Percentiles rank a stretch among this genome's conserved stretches.
These are phyloP conservation scores for Erodium trifolium DNA, from an alignment of 441 rosid species.

Conservation along the genomic window DNA sequence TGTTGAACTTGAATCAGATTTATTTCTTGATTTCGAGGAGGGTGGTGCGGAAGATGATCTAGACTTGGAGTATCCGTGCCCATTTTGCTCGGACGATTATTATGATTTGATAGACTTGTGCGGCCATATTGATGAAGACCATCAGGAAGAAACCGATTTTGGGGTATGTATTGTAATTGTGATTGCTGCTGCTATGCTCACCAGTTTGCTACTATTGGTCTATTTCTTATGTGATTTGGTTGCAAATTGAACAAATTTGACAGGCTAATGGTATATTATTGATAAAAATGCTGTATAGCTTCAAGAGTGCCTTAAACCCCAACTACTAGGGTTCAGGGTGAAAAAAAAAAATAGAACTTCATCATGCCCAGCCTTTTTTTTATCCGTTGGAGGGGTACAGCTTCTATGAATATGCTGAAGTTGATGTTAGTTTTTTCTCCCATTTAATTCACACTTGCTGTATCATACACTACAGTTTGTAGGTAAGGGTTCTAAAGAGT, in stretches of 20 bases:
- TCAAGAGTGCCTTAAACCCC: background rate
- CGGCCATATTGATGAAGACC: conserved; percentile 54
- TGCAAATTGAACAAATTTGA: background rate
- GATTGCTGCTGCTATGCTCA: background rate
- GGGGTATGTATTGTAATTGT: conserved; percentile 31
- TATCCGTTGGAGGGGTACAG: background rate
- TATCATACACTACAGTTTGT: background rate
- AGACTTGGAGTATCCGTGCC: conserved; percentile 42
- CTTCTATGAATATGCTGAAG: background rate
- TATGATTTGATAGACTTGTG: conserved; percentile 47
- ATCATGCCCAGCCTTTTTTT: background rate
- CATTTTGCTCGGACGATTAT: conserved; percentile 50
- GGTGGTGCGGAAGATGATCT: conserved; percentile 43
- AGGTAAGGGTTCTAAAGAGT: background rate
- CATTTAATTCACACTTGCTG: background rate
- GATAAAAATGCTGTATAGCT: background rate
- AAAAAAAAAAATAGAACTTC: no score
- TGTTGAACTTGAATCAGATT: conserved; percentile 28
- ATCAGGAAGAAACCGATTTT: conserved; percentile 37
- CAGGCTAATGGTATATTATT: conserved; percentile 1
- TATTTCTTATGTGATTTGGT: background rate
- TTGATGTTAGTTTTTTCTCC: background rate
- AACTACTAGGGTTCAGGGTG: background rate
- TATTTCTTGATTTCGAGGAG: conserved; percentile 43
- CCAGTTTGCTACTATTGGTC: background rate